A percentile compares a stretch with the other conserved stretches of the same genome.
Evolutionary conservation across 1,284 basidiomycete genomes (phyloP).

Genomic region (Malassezia psittaci): DNA sequence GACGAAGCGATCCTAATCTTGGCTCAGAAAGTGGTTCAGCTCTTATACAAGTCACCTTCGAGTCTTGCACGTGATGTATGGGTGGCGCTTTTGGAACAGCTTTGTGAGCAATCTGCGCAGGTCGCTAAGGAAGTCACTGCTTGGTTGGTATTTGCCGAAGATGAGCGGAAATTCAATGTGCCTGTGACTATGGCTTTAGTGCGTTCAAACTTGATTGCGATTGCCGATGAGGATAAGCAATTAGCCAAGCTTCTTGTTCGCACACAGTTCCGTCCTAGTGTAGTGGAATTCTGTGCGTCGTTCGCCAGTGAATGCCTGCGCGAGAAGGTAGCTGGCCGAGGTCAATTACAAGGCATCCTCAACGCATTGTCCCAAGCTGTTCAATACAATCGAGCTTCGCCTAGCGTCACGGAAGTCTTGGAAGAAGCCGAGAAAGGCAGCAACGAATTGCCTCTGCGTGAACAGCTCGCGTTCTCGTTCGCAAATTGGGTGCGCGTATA

Average conservation of each 20-base stretch:
- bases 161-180: conserved; percentile 86
- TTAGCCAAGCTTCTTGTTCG: conserved; percentile 71
- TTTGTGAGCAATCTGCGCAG: conserved; percentile 80
- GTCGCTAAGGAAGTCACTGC: conserved; percentile 93
- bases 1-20: conserved; percentile 79
- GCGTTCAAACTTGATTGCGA: conserved; percentile 68
- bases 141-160: conserved; percentile 93
- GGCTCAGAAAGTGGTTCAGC: conserved; percentile 77
- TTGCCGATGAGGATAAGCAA: conserved; percentile 75
- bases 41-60: conserved; percentile 42
- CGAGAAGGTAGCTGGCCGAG: conserved; percentile 60
- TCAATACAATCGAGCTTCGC: conserved; percentile 66
- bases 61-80: conserved; percentile 52
- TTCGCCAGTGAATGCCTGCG: conserved; percentile 78
- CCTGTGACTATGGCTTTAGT: conserved; percentile 82
- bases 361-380: conserved; percentile 60
- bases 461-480: conserved; percentile 56
- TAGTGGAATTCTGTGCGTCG: conserved; percentile 72
- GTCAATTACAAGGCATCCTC: conserved; percentile 69
- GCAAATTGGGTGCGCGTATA: conserved; percentile 87
- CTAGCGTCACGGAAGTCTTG: conserved; percentile 57
- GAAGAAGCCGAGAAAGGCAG: conserved; percentile 57
- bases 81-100: conserved; percentile 72
- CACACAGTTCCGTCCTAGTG: conserved; percentile 60
- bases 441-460: conserved; percentile 45